Evolutionary conservation across 805 yeast genomes (phyloP).

Genomic region (Monosporozyma siamensis): DNA sequence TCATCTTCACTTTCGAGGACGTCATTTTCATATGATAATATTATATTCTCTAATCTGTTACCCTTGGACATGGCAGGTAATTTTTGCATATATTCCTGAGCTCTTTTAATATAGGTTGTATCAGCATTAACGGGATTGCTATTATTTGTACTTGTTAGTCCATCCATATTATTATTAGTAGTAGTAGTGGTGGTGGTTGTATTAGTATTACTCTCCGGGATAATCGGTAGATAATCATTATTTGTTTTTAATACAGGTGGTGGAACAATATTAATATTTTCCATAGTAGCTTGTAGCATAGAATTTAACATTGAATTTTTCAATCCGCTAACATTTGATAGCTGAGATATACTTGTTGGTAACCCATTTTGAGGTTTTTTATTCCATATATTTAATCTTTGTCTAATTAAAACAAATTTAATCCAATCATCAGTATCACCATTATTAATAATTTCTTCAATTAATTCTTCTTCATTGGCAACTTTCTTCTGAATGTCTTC

Average conservation of each 20-base stretch:
- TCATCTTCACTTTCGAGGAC: conserved; percentile 7
- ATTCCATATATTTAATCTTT: conserved; percentile 19
- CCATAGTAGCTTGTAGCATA: conserved; percentile 1
- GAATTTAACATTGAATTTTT: conserved; percentile 16
- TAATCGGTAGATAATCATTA: neutral
- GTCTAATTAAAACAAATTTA: conserved; percentile 24
- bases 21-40: conserved; percentile 23
- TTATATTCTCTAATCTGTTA: conserved; percentile 23
- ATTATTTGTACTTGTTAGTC: neutral
- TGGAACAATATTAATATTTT: neutral
- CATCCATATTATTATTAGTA: neutral
- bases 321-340: conserved; percentile 22
- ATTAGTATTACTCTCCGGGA: neutral
- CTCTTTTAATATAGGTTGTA: neutral
- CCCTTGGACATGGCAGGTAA: conserved; percentile 31
- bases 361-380: conserved; percentile 12
- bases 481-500: conserved; percentile 12
- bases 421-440: conserved; percentile 34
- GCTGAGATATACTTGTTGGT: conserved; percentile 9
- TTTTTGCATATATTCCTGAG: conserved; percentile 25
- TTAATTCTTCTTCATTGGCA: conserved; percentile 16
- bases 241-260: neutral
- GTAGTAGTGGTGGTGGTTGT: neutral
- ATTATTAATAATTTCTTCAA: conserved; percentile 24
- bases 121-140: neutral